These are phyloP conservation scores for Gossypium longicalyx DNA, from an alignment of 345 rosid species.

Conservation along the genomic window DNA sequence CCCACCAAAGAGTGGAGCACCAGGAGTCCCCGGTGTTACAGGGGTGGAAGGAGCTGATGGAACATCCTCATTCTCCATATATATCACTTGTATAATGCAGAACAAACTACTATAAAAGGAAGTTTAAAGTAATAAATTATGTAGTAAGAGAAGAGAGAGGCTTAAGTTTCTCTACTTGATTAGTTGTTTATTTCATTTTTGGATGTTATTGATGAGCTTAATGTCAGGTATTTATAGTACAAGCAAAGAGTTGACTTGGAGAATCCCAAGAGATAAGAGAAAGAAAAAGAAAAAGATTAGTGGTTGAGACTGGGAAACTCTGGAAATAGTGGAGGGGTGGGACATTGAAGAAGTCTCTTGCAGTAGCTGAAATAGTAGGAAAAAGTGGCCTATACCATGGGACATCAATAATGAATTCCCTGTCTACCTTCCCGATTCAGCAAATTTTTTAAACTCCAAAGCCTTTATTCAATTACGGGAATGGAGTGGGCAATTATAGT, in stretches of 20 bases:
- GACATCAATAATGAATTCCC: conserved; percentile 11
- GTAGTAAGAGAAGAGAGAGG: background rate
- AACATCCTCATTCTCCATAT: conserved; percentile 53
- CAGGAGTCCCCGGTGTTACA: conserved; percentile 65
- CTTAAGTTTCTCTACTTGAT: conserved; percentile 12
- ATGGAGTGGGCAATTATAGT: background rate
- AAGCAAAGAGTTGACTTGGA: conserved; percentile 30
- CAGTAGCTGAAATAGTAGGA: background rate
- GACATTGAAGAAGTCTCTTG: conserved; percentile 14
- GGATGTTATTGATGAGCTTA: background rate
- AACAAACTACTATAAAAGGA: background rate
- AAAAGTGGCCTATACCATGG: conserved; percentile 15
- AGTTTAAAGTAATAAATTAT: background rate
- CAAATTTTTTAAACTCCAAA: background rate
- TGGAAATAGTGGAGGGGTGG: conserved; percentile 25
- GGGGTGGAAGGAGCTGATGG: conserved; percentile 72
- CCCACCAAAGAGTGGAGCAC: conserved; percentile 58
- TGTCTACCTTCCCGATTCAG: background rate
- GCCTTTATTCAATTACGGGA: background rate
- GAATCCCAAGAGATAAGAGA: conserved; percentile 21
- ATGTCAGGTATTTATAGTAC: conserved; percentile 37
- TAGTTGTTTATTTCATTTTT: background rate
- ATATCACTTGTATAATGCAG: background rate
- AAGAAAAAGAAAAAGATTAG: background rate
- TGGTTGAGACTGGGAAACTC: conserved; percentile 23